phyloP scores from a whole-genome alignment of 1,284 basidiomycete species.

The Cutaneotrichosporon curvatum region DNA sequence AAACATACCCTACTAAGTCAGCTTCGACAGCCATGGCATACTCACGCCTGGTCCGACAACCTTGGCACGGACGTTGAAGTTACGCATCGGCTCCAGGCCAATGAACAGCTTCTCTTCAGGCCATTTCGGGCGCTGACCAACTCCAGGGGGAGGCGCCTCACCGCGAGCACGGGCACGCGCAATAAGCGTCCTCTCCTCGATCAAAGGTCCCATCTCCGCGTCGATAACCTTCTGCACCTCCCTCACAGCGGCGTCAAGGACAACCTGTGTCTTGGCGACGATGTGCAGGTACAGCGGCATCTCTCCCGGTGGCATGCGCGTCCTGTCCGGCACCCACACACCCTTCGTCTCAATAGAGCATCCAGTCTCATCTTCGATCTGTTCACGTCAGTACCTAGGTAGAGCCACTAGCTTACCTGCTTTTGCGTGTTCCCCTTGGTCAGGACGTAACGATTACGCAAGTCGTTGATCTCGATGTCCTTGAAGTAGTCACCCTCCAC shows the following conservation, averaged over 20 bases:
- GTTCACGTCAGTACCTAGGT: conserved; percentile 3
- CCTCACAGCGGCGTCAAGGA: conserved; percentile 70
- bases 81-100: conserved; percentile 78
- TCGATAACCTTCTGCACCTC: conserved; percentile 79
- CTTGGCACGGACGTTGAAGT: conserved; percentile 96
- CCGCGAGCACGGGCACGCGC: conserved; percentile 44
- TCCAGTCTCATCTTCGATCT: conserved; percentile 86
- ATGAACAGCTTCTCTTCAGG: conserved; percentile 88
- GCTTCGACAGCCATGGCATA: conserved; percentile 12
- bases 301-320: conserved; percentile 81
- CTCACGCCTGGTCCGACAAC: conserved; percentile 85
- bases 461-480: conserved; percentile 96
- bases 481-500: conserved; percentile 78
- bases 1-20: conserved; percentile 67
- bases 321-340: conserved; percentile 85
- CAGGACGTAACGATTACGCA: conserved; percentile 88
- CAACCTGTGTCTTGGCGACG: conserved; percentile 70
- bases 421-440: conserved; percentile 90
- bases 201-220: conserved; percentile 77
- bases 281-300: conserved; percentile 93
- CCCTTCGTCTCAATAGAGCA: conserved; percentile 86
- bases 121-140: conserved; percentile 66
- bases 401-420: conserved; percentile 55
- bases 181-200: conserved; percentile 63
- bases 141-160: conserved; percentile 26